Percentiles rank a stretch among this genome's conserved stretches.
phyloP scores from a whole-genome alignment of 1,139 yeast genomes.

The Geotrichum candidum region DNA sequence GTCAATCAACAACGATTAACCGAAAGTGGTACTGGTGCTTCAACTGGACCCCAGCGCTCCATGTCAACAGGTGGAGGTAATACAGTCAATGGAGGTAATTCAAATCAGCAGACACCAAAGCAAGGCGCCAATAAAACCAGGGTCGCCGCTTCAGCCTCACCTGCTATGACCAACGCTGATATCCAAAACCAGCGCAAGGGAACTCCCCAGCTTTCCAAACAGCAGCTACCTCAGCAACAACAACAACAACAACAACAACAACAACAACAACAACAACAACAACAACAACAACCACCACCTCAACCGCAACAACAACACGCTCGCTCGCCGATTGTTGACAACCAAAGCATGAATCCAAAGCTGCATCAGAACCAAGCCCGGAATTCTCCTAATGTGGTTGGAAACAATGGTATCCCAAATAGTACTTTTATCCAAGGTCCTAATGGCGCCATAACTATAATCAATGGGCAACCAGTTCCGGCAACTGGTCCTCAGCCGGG shows the following conservation, averaged over 20 bases:
- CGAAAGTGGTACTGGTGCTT: constrained; percentile 36
- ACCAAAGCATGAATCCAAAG: background rate
- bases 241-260: constrained; percentile 25
- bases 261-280: constrained; percentile 24
- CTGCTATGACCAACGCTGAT: constrained; percentile 21
- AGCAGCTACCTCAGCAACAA: constrained; percentile 30
- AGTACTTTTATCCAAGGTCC: constrained; percentile 22
- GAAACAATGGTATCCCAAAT: constrained; percentile 11
- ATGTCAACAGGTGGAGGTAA: constrained; percentile 8
- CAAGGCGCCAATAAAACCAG: constrained; percentile 15
- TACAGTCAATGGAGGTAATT: constrained; percentile 1
- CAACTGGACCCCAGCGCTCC: constrained; percentile 17
- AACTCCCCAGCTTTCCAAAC: constrained; percentile 31
- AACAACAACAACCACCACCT: constrained; percentile 18
- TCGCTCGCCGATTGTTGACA: constrained; percentile 6
- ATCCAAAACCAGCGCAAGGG: constrained; percentile 21
- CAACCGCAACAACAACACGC: constrained; percentile 2
- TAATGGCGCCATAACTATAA: constrained; percentile 24
- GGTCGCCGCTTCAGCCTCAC: constrained; percentile 21
- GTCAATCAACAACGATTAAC: constrained; percentile 54
- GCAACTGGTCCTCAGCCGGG: constrained; percentile 6
- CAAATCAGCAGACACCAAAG: constrained; percentile 14
- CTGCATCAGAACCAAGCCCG: constrained; percentile 13
- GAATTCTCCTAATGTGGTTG: constrained; percentile 17
- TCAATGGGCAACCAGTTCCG: background rate